These are phyloP conservation scores for Hypericum androsaemum DNA, from an alignment of 345 rosid genomes.

Conservation along the genomic window DNA sequence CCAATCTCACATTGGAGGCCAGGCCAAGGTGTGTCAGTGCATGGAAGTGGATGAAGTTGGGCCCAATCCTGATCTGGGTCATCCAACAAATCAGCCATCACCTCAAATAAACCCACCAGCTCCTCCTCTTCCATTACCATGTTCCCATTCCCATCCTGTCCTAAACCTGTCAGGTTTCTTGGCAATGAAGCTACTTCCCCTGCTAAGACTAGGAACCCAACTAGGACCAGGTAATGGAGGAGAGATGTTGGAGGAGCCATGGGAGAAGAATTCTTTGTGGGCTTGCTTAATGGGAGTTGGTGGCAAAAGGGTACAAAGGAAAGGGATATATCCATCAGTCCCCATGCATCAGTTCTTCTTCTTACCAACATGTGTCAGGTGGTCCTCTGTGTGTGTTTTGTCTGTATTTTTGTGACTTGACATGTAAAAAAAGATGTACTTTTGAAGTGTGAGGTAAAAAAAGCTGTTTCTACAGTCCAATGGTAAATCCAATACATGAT, in stretches of 20 bases:
- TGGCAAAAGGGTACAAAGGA: slow-evolving; percentile 4
- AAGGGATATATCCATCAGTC: slow-evolving; percentile 11
- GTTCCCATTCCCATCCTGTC: slow-evolving; percentile 3
- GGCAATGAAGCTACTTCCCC: slow-evolving; percentile 13
- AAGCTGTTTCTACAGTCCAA: too few species aligned
- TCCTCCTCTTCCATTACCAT: slow-evolving; percentile 28
- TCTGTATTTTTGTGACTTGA: slow-evolving; percentile 2
- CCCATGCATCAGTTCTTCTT: not conserved
- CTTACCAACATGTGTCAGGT: not conserved
- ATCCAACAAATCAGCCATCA: slow-evolving; percentile 26
- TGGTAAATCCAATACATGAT: too few species aligned
- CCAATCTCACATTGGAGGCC: slow-evolving; percentile 36
- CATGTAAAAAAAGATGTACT: too few species aligned
- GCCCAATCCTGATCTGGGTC: slow-evolving; percentile 26
- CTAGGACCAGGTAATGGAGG: not conserved
- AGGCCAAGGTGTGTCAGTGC: slow-evolving; percentile 48
- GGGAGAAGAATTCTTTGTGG: not conserved
- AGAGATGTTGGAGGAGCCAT: not conserved
- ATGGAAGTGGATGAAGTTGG: slow-evolving; percentile 30
- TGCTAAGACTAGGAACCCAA: slow-evolving; percentile 24
- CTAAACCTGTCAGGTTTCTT: not conserved
- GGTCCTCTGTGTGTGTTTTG: slow-evolving; percentile 6
- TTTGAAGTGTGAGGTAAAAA: too few species aligned
- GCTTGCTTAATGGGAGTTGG: not conserved
- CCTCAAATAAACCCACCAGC: slow-evolving; percentile 28